These are phyloP conservation scores for Rhynchospora breviuscula DNA, from an alignment of 176 grass and related monocot genomes.

Conservation along the genomic window DNA sequence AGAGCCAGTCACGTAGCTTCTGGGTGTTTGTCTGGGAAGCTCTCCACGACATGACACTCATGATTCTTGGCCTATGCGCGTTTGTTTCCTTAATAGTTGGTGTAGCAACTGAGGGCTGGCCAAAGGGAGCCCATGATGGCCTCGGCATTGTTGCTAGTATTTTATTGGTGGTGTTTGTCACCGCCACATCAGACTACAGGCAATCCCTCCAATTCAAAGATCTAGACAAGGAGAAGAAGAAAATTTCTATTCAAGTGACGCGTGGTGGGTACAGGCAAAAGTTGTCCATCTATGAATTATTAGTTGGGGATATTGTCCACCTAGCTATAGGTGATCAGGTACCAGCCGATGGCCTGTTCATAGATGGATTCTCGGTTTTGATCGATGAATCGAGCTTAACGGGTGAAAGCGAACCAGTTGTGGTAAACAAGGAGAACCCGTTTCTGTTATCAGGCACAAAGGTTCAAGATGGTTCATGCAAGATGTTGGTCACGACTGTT, in stretches of 20 bases:
- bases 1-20: slow-evolving; percentile 61
- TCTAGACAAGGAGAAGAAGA: slow-evolving; percentile 96
- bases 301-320: slow-evolving; percentile 80
- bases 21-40: slow-evolving; percentile 91
- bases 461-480: slow-evolving; percentile 92
- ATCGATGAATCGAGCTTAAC: slow-evolving; percentile 94
- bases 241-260: slow-evolving; percentile 81
- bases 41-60: slow-evolving; percentile 92
- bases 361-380: slow-evolving; percentile 75
- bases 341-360: slow-evolving; percentile 75
- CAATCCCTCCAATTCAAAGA: slow-evolving; percentile 95
- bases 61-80: slow-evolving; percentile 66
- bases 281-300: slow-evolving; percentile 78
- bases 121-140: slow-evolving; percentile 85
- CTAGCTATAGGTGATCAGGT: slow-evolving; percentile 90
- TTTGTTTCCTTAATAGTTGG: slow-evolving; percentile 71
- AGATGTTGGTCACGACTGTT: slow-evolving; percentile 81
- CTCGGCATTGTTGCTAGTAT: slow-evolving; percentile 90
- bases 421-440: slow-evolving; percentile 66
- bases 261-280: slow-evolving; percentile 68
- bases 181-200: slow-evolving; percentile 81
- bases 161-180: slow-evolving; percentile 81
- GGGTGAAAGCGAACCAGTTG: slow-evolving; percentile 83
- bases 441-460: slow-evolving; percentile 92
- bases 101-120: slow-evolving; percentile 86